Evolutionary conservation across 441 rosid species (phyloP), one percentile per base, ranked within the genome.

Genomic region (Rhodomyrtus psidioides): DNA sequence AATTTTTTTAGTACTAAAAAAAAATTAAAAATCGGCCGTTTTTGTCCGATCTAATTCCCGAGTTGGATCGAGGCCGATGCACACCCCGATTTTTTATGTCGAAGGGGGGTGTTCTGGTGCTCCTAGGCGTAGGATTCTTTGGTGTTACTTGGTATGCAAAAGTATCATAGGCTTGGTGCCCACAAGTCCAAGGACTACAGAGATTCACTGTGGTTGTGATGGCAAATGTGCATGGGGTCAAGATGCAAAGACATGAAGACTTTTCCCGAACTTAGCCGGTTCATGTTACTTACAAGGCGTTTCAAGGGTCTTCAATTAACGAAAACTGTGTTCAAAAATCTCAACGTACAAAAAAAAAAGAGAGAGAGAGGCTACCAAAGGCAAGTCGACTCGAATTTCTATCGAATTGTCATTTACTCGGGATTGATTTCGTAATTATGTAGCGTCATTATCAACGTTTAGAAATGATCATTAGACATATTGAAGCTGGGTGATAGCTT

Each of bases 321-420:
- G 6, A 4, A 30, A 62, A 12, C 3, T 0, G 30, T 30, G 21
- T 2, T 7, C 17, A 1, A 27, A 27, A 15, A 3, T 4, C 70
- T 27, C 0, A 0, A 59, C 70, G 27, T 28, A 27, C 39, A 6
- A 0, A 0, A 27, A 62, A 34, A 34, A 34, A 34, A 34, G 4
- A 34, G 4, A 34, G 4, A 34, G 4, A 30, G 4, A 62, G n/a
- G 10, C n/a, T 34, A 65, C 24, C 0, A 1, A 9, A 19, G 49
- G 0, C n/a, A 19, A 0, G 1, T 5, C 79, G 1, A 9, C 26
- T 42, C 0, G 12, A 9, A 30, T 62, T 60, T 30, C 3, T 30
- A 62, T 17, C 12, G 3, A 17, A 62, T 16, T 17, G 12, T 60
- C 12, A 17, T 62, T 30, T 26, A 2, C 0, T 0, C 15, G 2